phyloP scores from a whole-genome alignment of 179 eudicot genomes.

The Vitellaria paradoxa region DNA sequence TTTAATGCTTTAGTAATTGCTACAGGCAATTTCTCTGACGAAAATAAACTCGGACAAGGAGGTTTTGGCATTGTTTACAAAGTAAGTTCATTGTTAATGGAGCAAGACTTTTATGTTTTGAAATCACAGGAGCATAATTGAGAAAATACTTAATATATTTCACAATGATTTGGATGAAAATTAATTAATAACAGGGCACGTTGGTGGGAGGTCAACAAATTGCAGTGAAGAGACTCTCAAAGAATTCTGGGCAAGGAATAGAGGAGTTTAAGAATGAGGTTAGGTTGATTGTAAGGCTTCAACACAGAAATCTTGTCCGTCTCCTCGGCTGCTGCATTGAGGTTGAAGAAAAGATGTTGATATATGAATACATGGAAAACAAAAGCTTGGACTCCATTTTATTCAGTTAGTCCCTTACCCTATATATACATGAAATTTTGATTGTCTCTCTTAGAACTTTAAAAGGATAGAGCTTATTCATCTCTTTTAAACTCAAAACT shows the following conservation, averaged over 20 bases:
- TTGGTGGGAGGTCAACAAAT: slow-evolving; percentile 34
- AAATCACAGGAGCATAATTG: background rate
- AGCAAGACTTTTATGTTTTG: background rate
- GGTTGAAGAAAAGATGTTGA: slow-evolving; percentile 40
- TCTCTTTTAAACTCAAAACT: background rate
- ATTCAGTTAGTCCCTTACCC: slow-evolving; percentile 29
- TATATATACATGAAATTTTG: background rate
- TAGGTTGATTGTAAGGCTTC: slow-evolving; percentile 37
- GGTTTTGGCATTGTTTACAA: slow-evolving; percentile 48
- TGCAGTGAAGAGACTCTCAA: slow-evolving; percentile 48
- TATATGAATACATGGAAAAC: slow-evolving; percentile 48
- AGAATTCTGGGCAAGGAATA: slow-evolving; percentile 41
- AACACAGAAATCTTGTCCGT: slow-evolving; percentile 50
- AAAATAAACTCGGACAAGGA: slow-evolving; percentile 43
- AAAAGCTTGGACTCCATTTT: slow-evolving; percentile 45
- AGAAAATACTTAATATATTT: too few species aligned
- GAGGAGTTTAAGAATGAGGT: slow-evolving; percentile 53
- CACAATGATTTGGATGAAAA: slow-evolving; percentile 7
- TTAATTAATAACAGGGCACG: slow-evolving; percentile 22
- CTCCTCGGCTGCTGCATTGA: slow-evolving; percentile 45
- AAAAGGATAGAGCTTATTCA: background rate
- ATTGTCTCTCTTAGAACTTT: background rate
- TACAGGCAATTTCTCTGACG: slow-evolving; percentile 30
- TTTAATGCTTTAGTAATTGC: slow-evolving; percentile 28
- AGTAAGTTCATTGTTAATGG: slow-evolving; percentile 17